phyloP scores from a whole-genome alignment of 2,329 filamentous ascomycete species.

The Hypoxylon sp. region DNA sequence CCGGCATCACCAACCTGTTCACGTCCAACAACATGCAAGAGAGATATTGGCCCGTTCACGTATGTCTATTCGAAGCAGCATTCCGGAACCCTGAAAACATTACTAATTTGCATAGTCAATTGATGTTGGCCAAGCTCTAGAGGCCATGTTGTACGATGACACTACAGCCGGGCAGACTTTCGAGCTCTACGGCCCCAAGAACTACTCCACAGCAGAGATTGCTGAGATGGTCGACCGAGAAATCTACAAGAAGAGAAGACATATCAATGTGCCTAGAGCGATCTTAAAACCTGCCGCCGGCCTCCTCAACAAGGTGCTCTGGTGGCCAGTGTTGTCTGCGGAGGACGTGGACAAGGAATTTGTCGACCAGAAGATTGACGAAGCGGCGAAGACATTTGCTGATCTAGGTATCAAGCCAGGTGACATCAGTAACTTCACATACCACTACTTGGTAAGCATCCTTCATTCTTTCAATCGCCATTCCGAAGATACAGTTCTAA shows the following conservation, averaged over 20 bases:
- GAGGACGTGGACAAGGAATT: constrained; percentile 95
- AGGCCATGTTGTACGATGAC: constrained; percentile 92
- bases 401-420: constrained; percentile 91
- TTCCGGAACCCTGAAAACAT: not conserved
- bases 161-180: constrained; percentile 90
- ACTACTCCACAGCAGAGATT: constrained; percentile 92
- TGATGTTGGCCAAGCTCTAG: constrained; percentile 90
- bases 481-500: constrained; percentile 55
- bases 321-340: constrained; percentile 87
- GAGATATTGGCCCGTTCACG: constrained; percentile 91
- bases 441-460: constrained; percentile 87
- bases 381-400: constrained; percentile 92
- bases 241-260: constrained; percentile 89
- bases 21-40: constrained; percentile 96
- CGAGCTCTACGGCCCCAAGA: constrained; percentile 93
- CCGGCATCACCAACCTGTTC: constrained; percentile 83
- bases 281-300: constrained; percentile 82
- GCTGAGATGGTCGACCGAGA: constrained; percentile 90
- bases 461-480: not conserved
- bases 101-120: constrained; percentile 71
- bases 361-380: constrained; percentile 92
- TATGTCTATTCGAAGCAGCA: constrained; percentile 58
- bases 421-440: constrained; percentile 88
- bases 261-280: constrained; percentile 90
- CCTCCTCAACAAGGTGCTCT: constrained; percentile 84